phyloP scores from a whole-genome alignment of 2,329 filamentous ascomycete genomes.

The Fusarium coicis region DNA sequence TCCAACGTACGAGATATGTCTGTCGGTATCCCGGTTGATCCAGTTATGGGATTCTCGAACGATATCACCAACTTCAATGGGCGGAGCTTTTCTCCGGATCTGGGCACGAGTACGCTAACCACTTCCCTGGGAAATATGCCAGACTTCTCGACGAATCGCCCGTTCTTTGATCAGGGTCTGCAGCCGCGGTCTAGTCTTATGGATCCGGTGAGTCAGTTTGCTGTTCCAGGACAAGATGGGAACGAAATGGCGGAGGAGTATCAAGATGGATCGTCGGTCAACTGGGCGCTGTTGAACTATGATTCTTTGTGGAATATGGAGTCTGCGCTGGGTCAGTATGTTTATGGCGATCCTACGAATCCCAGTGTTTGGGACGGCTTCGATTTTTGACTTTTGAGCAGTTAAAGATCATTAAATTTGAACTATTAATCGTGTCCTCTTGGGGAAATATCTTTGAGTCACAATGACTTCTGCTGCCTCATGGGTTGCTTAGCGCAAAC shows the following conservation, averaged over 20 bases:
- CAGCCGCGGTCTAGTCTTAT: not conserved
- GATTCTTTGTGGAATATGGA: constrained; percentile 31
- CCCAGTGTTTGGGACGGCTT: constrained; percentile 12
- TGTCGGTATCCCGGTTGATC: not conserved
- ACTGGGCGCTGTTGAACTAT: constrained; percentile 22
- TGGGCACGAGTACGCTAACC: not conserved
- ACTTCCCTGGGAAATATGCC: not conserved
- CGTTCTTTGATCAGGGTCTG: not conserved
- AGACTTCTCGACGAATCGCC: not conserved
- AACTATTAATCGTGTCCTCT: not conserved
- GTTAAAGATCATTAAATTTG: not conserved
- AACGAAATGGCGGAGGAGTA: not conserved
- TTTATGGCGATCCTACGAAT: constrained; percentile 8
- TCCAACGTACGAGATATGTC: not conserved
- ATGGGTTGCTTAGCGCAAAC: constrained; percentile 12
- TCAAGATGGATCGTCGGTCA: not conserved
- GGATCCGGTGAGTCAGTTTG: not conserved
- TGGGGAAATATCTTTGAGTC: no score
- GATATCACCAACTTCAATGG: not conserved
- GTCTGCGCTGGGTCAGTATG: constrained; percentile 23
- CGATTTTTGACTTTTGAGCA: constrained; percentile 10
- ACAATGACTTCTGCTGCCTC: fast-evolving
- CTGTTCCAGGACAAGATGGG: not conserved
- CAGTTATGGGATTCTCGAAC: not conserved
- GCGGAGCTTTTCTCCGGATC: fast-evolving